phyloP scores from a whole-genome alignment of 2,329 filamentous ascomycete species.

The Fusarium sp. region DNA sequence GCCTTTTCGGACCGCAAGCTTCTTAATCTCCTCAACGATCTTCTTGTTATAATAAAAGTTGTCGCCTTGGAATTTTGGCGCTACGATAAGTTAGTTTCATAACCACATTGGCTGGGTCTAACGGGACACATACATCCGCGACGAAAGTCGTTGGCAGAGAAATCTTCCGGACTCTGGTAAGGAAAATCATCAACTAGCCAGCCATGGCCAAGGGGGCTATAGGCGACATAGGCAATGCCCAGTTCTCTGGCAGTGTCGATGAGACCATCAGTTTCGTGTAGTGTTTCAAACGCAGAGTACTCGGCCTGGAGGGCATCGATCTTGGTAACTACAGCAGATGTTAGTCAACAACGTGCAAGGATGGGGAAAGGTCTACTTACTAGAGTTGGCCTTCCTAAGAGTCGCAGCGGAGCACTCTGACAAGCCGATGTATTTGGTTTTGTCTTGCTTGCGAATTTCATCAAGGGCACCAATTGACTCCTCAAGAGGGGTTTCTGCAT shows the following conservation, averaged over 20 bases:
- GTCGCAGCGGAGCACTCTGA: constrained; percentile 6
- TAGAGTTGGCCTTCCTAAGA: constrained; percentile 4
- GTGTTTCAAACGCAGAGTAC: constrained; percentile 12
- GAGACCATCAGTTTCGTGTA: constrained; percentile 6
- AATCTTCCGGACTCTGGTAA: constrained; percentile 4
- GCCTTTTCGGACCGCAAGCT: neutral
- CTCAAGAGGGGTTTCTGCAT: neutral
- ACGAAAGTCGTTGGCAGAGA: constrained; percentile 1
- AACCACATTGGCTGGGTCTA: accelerated
- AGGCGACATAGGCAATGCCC: neutral
- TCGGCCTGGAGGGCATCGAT: constrained; percentile 18
- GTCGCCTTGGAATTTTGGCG: constrained; percentile 6
- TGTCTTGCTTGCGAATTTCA: neutral
- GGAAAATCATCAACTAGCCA: constrained; percentile 9
- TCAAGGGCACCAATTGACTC: constrained; percentile 2
- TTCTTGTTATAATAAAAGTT: constrained; percentile 13
- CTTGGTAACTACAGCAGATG: neutral
- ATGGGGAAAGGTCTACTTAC: neutral
- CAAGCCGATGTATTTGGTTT: constrained; percentile 9
- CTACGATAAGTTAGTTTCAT: neutral
- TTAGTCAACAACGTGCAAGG: neutral
- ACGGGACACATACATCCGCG: neutral
- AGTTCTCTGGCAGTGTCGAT: neutral
- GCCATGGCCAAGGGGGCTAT: neutral
- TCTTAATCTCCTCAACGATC: constrained; percentile 13